phyloP scores from a whole-genome alignment of 495 filamentous ascomycete species.

The Aspergillus hancockii region DNA sequence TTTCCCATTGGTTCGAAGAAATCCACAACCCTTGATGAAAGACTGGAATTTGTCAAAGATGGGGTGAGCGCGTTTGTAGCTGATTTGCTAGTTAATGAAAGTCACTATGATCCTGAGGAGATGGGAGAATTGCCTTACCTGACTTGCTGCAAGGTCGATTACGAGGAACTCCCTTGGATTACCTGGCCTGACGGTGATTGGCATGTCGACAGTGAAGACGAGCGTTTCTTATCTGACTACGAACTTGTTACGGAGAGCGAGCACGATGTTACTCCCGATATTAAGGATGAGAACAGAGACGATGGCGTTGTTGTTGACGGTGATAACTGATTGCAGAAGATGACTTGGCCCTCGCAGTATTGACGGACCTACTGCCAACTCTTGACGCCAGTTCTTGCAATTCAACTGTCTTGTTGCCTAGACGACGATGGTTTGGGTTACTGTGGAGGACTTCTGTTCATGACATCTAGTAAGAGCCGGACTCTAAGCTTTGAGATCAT shows the following conservation, averaged over 20 bases:
- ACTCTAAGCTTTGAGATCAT: no score
- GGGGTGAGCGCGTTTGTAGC: conserved; percentile 20
- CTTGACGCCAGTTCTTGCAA: no score
- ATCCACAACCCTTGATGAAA: conserved; percentile 35
- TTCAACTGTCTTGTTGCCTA: no score
- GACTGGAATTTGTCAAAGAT: conserved; percentile 48
- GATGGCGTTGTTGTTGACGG: background rate
- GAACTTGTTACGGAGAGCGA: background rate
- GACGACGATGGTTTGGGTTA: no score
- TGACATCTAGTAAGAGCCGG: no score
- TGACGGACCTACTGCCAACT: no score
- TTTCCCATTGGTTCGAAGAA: conserved; percentile 28
- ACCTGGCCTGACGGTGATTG: background rate
- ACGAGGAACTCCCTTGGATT: conserved; percentile 34
- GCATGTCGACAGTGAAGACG: background rate
- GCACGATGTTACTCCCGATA: no score
- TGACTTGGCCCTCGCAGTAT: no score
- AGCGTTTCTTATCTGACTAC: background rate
- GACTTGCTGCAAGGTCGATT: conserved; percentile 33
- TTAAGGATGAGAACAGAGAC: background rate
- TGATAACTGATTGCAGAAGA: background rate
- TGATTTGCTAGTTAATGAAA: conserved; percentile 23
- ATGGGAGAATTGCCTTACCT: conserved; percentile 31
- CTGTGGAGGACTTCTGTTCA: no score
- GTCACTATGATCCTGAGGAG: conserved; percentile 20